Conservation (phyloP, 140 eudicot species). For the Eryngium alpinum region DNA sequence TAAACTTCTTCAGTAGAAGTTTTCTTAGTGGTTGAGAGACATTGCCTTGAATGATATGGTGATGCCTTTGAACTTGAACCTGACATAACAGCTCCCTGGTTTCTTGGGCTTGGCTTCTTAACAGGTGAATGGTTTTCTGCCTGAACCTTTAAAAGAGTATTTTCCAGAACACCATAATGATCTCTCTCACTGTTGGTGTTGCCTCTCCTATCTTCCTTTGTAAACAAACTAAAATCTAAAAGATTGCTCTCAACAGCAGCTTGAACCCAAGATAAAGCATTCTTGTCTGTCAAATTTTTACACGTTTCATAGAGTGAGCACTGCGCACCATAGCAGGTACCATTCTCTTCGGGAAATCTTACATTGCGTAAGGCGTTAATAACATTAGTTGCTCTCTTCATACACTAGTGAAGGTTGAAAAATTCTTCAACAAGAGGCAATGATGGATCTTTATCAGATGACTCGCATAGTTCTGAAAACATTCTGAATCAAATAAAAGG, state of each 20-base stretch:
- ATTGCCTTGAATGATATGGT: conserved; percentile 18
- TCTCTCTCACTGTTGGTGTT: conserved; percentile 24
- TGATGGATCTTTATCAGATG: conserved; percentile 34
- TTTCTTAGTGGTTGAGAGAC: conserved; percentile 20
- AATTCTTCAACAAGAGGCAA: conserved; percentile 54
- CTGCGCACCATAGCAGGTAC: background rate
- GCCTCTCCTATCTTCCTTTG: conserved; percentile 31
- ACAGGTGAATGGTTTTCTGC: conserved; percentile 35
- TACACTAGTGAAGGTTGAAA: conserved; percentile 45
- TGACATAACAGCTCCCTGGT: conserved; percentile 23
- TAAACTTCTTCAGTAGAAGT: conserved; percentile 26
- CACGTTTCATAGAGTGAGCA: conserved; percentile 21
- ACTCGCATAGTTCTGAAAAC: conserved; percentile 66
- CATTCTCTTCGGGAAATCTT: conserved; percentile 9
- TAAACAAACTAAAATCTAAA: conserved; percentile 44
- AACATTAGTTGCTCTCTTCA: conserved; percentile 35
- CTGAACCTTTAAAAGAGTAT: conserved; percentile 26
- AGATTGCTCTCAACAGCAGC: conserved; percentile 62
- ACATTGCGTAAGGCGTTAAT: conserved; percentile 30
- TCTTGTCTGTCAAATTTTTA: conserved; percentile 22
- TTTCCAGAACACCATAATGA: conserved; percentile 44
- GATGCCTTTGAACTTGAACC: conserved; percentile 16
- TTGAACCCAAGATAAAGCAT: conserved; percentile 60
- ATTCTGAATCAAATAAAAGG: conserved; percentile 24
- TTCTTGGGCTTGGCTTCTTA: conserved; percentile 39